Evolutionary conservation across 805 yeast species (phyloP).

Genomic region (Candida peoriensis): DNA sequence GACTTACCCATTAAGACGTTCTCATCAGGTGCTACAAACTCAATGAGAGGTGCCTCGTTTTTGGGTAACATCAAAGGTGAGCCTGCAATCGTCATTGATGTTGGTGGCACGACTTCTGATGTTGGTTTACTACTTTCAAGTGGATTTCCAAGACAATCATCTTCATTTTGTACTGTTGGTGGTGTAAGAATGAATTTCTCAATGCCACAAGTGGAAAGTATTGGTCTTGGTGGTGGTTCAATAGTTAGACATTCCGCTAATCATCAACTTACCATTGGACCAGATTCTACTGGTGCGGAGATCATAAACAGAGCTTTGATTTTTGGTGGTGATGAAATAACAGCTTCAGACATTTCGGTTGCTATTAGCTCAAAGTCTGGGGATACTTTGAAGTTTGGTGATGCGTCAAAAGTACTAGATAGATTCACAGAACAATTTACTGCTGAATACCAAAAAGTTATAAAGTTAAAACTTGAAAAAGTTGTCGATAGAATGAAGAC

Average conservation of each 20-base stretch:
- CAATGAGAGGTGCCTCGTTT: constrained; percentile 45
- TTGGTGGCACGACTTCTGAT: constrained; percentile 49
- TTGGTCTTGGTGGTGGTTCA: constrained; percentile 50
- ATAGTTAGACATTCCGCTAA: constrained; percentile 29
- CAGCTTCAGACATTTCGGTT: constrained; percentile 36
- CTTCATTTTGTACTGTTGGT: constrained; percentile 39
- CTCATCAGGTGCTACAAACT: constrained; percentile 46
- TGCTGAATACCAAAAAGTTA: constrained; percentile 12
- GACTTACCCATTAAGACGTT: constrained; percentile 40
- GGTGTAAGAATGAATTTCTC: constrained; percentile 45
- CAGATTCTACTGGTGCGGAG: constrained; percentile 46
- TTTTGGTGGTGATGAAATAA: constrained; percentile 38
- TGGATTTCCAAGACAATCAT: constrained; percentile 44
- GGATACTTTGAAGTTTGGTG: constrained; percentile 7
- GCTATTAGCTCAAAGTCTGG: constrained; percentile 15
- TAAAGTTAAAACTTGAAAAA: constrained; percentile 22
- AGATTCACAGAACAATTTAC: constrained; percentile 11
- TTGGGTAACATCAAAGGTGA: constrained; percentile 25
- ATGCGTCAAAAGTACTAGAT: constrained; percentile 21
- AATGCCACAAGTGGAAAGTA: constrained; percentile 47
- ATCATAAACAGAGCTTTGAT: constrained; percentile 27
- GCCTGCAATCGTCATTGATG: constrained; percentile 37
- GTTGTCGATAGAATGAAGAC: constrained; percentile 43
- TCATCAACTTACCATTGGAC: constrained; percentile 36
- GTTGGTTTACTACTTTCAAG: constrained; percentile 39